Evolutionary conservation across 352 stramenopile species (phyloP), one percentile per base, ranked within the genome.

Genomic region (Globisporangium uncinulatum): DNA sequence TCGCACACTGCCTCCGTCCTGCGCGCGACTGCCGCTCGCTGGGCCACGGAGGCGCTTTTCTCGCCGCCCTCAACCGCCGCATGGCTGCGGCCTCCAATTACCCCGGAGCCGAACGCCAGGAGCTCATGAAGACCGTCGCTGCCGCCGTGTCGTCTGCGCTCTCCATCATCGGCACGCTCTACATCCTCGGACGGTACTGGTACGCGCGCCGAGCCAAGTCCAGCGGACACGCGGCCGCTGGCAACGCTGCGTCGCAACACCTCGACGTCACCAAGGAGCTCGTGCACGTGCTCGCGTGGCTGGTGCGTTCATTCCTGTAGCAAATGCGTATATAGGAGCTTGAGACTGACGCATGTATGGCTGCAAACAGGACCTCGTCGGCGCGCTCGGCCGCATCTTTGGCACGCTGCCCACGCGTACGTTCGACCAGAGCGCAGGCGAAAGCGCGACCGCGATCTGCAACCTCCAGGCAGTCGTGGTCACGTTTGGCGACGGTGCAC

Each of bases 121-220:
- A 59, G 48, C 36, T 50, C 13, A 58, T 67, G 47, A 76, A 88
- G 65, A 83, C 71, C 21, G 61, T 83, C 14, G 77, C 76, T 20
- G 83, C 79, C 37, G 82, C 74, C 61, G 81, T 69, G 55, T 90
- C 80, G n/a, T 90, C 80, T 14, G 68, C 73, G 21, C 74, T 94
- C 37, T 92, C 84, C 39, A 89, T 92, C 51, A 71, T 92, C 60
- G 82, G 84, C 43, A 73, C 69, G 53, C 70, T 90, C 37, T 94
- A 94, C 69, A 94, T 94, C 59, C 76, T 94, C 36, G 76, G 80
- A 5, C 78, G 81, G 51, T 92, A 92, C 55, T 92, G 79, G 82
- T 87, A 90, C 59, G 73, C 70, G 51, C 77, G 77, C 1, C 64
- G 76, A 42, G 62, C 79, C 31, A 82, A 80, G 51, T 59, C 71